Evolutionary conservation across 2,329 filamentous ascomycete species (phyloP).

Genomic region (Pestalotiopsis sp.): DNA sequence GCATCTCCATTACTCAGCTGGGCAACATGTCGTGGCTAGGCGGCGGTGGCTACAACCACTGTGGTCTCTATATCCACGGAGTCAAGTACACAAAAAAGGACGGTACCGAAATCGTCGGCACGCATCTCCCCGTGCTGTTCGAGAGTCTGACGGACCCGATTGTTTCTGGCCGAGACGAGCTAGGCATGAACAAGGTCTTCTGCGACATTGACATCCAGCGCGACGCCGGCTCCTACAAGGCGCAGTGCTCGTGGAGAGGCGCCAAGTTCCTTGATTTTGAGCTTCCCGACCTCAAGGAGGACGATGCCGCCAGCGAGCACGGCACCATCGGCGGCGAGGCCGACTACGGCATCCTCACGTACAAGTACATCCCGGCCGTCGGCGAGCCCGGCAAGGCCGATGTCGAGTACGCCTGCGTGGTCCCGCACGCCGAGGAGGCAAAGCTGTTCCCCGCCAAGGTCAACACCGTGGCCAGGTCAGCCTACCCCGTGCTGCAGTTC

Average conservation of each 20-base stretch:
- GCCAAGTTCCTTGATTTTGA: constrained; percentile 41
- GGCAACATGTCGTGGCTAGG: constrained; percentile 63
- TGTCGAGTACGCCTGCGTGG: constrained; percentile 51
- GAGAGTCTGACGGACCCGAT: constrained; percentile 64
- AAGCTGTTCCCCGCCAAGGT: constrained; percentile 32
- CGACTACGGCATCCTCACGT: constrained; percentile 54
- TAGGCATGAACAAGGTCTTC: constrained; percentile 64
- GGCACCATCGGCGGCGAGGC: constrained; percentile 19
- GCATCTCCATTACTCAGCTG: constrained; percentile 44
- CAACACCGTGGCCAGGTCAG: constrained; percentile 37
- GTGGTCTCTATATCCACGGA: constrained; percentile 65
- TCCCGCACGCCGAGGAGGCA: constrained; percentile 37
- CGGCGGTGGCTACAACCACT: constrained; percentile 58
- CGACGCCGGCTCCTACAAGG: constrained; percentile 32
- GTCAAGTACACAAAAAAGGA: constrained; percentile 57
- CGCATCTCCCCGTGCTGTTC: constrained; percentile 60
- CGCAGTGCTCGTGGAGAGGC: constrained; percentile 45
- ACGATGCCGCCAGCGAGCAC: constrained; percentile 27
- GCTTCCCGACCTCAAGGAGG: constrained; percentile 35
- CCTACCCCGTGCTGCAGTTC: constrained; percentile 48
- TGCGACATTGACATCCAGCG: constrained; percentile 50
- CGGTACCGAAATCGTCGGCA: constrained; percentile 50
- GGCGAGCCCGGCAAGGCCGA: constrained; percentile 54
- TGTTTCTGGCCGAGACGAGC: constrained; percentile 60
- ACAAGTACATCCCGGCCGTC: constrained; percentile 61